Conservation (phyloP, 495 filamentous ascomycete species). For the Penicillium tannophilum region DNA sequence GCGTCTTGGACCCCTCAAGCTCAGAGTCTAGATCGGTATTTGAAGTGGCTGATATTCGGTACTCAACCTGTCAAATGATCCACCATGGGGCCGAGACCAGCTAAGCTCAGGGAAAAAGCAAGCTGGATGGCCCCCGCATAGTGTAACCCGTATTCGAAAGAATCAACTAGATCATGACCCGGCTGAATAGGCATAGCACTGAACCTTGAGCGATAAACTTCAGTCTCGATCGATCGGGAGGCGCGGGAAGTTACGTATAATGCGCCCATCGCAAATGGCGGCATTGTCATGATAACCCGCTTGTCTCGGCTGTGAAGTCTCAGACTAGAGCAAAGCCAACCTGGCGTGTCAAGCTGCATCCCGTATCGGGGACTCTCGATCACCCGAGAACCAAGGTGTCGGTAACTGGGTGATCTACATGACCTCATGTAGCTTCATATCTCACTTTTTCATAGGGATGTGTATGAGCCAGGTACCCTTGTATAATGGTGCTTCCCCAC, state of each 20-base stretch:
- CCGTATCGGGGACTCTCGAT: slow-evolving; percentile 6
- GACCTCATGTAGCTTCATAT: background rate
- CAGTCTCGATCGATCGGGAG: slow-evolving; percentile 28
- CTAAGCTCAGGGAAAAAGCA: slow-evolving; percentile 3
- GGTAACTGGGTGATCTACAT: slow-evolving; percentile 15
- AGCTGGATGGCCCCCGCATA: background rate
- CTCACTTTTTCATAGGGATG: background rate
- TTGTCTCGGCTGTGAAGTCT: background rate
- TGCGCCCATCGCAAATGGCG: slow-evolving; percentile 18
- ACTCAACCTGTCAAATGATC: slow-evolving; percentile 5
- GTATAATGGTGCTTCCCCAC: background rate
- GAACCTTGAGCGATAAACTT: slow-evolving; percentile 21
- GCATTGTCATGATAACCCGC: background rate
- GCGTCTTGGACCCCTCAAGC: background rate
- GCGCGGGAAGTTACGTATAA: slow-evolving; percentile 24
- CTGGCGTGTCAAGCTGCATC: background rate
- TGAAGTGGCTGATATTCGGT: background rate
- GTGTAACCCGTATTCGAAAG: background rate
- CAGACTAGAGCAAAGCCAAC: slow-evolving; percentile 1
- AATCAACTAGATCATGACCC: background rate
- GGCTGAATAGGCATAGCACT: background rate
- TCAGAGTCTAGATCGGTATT: slow-evolving; percentile 8
- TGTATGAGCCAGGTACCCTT: background rate
- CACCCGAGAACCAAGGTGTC: slow-evolving; percentile 14
- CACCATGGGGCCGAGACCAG: slow-evolving; percentile 2